Evolutionary conservation across 441 rosid genomes (phyloP).

Genomic region (Gossypium schwendimanii): DNA sequence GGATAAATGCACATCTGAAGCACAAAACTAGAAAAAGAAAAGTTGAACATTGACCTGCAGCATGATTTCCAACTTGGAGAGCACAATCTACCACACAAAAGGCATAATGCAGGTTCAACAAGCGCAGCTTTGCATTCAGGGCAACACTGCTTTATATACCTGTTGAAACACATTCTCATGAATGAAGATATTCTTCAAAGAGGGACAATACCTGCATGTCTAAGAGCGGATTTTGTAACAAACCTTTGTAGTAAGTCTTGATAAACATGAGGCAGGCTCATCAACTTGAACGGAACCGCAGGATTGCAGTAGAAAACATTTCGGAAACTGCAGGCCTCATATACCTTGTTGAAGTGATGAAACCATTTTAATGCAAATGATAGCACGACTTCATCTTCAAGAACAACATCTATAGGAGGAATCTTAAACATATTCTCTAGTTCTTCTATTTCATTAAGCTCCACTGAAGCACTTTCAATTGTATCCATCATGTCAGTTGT

Average conservation of each 20-base stretch:
- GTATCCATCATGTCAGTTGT: slow-evolving; percentile 29
- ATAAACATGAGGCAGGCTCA: slow-evolving; percentile 77
- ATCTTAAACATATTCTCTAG: slow-evolving; percentile 75
- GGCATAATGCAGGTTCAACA: slow-evolving; percentile 79
- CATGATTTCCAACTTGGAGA: slow-evolving; percentile 72
- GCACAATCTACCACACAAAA: slow-evolving; percentile 92
- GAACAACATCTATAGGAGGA: slow-evolving; percentile 54
- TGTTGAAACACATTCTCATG: slow-evolving; percentile 27
- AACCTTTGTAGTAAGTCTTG: slow-evolving; percentile 91
- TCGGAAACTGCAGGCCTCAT: slow-evolving; percentile 29
- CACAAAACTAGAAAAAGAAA: slow-evolving; percentile 11
- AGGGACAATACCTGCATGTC: background rate
- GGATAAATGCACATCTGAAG: slow-evolving; percentile 4
- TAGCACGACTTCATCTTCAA: slow-evolving; percentile 50
- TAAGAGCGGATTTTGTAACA: slow-evolving; percentile 19
- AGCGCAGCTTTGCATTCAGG: slow-evolving; percentile 47
- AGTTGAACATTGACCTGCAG: slow-evolving; percentile 63
- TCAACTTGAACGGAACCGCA: slow-evolving; percentile 79
- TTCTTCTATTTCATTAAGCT: slow-evolving; percentile 55
- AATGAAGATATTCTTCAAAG: slow-evolving; percentile 9
- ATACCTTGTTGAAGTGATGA: slow-evolving; percentile 51
- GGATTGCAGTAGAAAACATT: slow-evolving; percentile 46
- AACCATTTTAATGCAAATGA: slow-evolving; percentile 61
- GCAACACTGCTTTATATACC: slow-evolving; percentile 79
- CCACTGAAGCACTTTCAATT: slow-evolving; percentile 30